These are phyloP conservation scores for Sporothrix globosa DNA, from an alignment of 2,329 filamentous ascomycete species.

Conservation along the genomic window DNA sequence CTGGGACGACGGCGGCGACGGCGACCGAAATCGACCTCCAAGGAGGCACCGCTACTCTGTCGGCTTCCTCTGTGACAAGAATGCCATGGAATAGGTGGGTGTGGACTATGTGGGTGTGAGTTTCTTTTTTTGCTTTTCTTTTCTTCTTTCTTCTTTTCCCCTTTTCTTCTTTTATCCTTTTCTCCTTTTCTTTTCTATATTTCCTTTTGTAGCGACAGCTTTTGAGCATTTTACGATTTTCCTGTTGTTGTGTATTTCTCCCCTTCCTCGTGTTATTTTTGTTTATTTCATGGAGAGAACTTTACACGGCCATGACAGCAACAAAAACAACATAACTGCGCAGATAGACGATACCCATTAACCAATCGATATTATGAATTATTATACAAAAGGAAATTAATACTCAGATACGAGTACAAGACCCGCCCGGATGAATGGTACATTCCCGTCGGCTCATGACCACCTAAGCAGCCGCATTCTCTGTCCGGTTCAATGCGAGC, in stretches of 20 bases:
- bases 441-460: not conserved
- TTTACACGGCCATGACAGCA: not conserved
- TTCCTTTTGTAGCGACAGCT: no score
- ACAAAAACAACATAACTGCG: not conserved
- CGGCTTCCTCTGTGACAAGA: slow-evolving; percentile 71
- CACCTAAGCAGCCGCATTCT: not conserved
- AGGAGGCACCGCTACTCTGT: slow-evolving; percentile 68
- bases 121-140: not conserved
- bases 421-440: not conserved
- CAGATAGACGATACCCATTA: slow-evolving; percentile 22
- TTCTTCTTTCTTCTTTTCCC: not conserved
- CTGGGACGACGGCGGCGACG: slow-evolving; percentile 61
- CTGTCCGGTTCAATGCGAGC: slow-evolving; percentile 17
- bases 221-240: not conserved
- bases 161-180: not conserved
- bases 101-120: not conserved
- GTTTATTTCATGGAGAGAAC: not conserved
- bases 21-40: not conserved
- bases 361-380: not conserved
- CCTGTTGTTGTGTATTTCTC: not conserved
- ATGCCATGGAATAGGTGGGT: slow-evolving; percentile 7
- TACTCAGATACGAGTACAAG: not conserved
- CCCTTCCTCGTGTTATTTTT: not conserved
- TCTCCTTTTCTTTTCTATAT: not conserved
- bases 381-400: not conserved